Conservation (phyloP, 805 yeast genomes). For the Middelhovenomyces tepae region DNA sequence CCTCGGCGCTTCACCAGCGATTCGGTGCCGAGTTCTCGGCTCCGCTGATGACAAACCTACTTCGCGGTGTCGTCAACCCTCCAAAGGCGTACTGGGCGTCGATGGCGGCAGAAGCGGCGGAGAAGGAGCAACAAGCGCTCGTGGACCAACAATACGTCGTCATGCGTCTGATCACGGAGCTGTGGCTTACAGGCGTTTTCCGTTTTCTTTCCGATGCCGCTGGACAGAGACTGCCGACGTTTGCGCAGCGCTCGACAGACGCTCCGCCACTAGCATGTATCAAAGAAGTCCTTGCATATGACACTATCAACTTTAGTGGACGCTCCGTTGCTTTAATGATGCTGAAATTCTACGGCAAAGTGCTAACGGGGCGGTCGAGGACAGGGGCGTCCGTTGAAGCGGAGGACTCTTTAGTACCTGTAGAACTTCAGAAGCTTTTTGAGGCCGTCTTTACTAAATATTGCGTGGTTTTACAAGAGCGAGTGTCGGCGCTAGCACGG, state of each 20-base stretch:
- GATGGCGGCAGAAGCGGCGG: constrained; percentile 22
- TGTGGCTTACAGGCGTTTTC: constrained; percentile 50
- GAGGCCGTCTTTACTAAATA: no score
- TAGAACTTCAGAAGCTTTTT: no score
- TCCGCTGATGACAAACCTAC: constrained; percentile 31
- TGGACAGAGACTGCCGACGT: constrained; percentile 34
- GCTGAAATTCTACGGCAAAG: constrained; percentile 54
- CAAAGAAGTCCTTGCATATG: constrained; percentile 37
- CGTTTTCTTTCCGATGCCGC: constrained; percentile 36
- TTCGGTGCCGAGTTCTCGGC: constrained; percentile 49
- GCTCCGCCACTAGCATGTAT: constrained; percentile 37
- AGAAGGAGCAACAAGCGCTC: constrained; percentile 39
- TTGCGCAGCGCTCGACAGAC: constrained; percentile 24
- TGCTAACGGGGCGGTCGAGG: no score
- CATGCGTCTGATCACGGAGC: constrained; percentile 47
- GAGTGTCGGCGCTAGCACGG: no score
- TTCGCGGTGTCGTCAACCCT: constrained; percentile 20
- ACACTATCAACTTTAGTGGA: constrained; percentile 20
- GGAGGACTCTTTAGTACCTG: no score
- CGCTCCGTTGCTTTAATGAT: constrained; percentile 18
- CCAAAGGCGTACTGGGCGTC: constrained; percentile 15
- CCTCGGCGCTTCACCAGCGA: constrained; percentile 70
- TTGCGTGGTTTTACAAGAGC: no score
- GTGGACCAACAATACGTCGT: constrained; percentile 38
- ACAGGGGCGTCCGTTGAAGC: no score